Percentiles rank a stretch among this genome's conserved stretches.
Conservation (phyloP, 1,284 basidiomycete species). For the Malassezia restricta region DNA sequence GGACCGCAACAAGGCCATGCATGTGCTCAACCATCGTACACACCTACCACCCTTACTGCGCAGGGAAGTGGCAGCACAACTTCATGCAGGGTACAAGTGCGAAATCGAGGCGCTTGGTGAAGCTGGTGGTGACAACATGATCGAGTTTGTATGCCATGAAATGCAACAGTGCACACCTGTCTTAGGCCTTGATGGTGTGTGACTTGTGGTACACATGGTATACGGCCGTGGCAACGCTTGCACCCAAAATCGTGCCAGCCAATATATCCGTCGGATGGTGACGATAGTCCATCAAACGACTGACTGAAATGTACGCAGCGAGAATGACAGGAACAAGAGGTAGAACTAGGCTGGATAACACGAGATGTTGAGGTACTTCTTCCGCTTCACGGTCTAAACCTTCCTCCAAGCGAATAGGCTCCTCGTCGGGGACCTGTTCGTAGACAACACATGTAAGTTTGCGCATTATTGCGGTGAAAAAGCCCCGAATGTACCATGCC, state of each 20-base stretch:
- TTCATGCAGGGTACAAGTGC: constrained; percentile 24
- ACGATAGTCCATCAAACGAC: constrained; percentile 48
- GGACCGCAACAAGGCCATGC: constrained; percentile 20
- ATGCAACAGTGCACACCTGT: not conserved
- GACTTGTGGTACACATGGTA: constrained; percentile 56
- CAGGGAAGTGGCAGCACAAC: constrained; percentile 17
- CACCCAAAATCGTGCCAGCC: constrained; percentile 64
- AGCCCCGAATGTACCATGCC: constrained; percentile 55
- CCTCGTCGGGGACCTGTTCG: not conserved
- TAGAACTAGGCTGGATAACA: constrained; percentile 38
- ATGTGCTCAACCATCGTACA: constrained; percentile 7
- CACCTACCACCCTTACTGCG: not conserved
- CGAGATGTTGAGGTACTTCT: not conserved
- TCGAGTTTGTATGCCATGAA: not conserved
- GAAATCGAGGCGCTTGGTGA: constrained; percentile 22
- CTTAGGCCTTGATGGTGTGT: not conserved
- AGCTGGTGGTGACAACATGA: not conserved
- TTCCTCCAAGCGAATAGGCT: not conserved
- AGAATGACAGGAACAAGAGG: constrained; percentile 60
- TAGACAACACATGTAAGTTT: not conserved
- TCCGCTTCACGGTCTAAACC: not conserved
- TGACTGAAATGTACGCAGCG: constrained; percentile 71
- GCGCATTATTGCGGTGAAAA: not conserved
- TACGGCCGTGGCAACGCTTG: constrained; percentile 61
- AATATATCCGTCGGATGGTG: constrained; percentile 56